Base-by-base conservation (phyloP, 805 yeast species). In the Barnettozyma salicaria region DNA sequence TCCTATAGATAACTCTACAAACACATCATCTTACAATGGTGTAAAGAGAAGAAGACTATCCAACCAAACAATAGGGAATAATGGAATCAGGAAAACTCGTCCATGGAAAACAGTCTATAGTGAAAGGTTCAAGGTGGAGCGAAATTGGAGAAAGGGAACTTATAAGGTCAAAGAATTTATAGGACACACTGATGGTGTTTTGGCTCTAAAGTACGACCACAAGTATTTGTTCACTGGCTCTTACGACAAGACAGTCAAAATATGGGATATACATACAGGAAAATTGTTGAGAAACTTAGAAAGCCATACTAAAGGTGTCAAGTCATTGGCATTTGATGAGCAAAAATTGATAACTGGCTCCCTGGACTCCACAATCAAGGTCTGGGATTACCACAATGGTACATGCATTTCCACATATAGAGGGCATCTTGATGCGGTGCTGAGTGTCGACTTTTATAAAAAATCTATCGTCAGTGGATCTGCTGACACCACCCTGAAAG, bases 31-130 rank as follows among this genome's bases (percentile, higher is more conserved):
- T 13, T 55, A 36, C 49, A 27, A 30, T 16, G 34, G 35, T 8
- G 38, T 32, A 20, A 54, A 52, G 40, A 54, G 54, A 51, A 45
- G 58, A 47, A 43, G 55, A 27, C 27, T 51, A 11, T 50, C 58
- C 2, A 49, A 53, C 23, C 51, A 47, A 30, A 47, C 53, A 0
- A 26, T 45, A 8, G 25, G 32, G 13, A 49, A 43, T 9, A 38
- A 42, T 14, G 55, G 55, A 3, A 19, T 36, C 23, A 49, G 64
- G 30, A 65, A 66, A 48, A 78, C 80, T 32, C 70, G 96, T 47
- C 96, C 97, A 4, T 90, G 98, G 98, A 90, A 92, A 53, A 82
- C 84, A 6, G 96, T 90, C 18, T 90, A 92, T 60, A 72, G 86
- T 31, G 98, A 92, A 61, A 70, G 98, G 25, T 90, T 73, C 61